Conservation (phyloP, 345 rosid genomes). For the Lepidium aucheri region DNA sequence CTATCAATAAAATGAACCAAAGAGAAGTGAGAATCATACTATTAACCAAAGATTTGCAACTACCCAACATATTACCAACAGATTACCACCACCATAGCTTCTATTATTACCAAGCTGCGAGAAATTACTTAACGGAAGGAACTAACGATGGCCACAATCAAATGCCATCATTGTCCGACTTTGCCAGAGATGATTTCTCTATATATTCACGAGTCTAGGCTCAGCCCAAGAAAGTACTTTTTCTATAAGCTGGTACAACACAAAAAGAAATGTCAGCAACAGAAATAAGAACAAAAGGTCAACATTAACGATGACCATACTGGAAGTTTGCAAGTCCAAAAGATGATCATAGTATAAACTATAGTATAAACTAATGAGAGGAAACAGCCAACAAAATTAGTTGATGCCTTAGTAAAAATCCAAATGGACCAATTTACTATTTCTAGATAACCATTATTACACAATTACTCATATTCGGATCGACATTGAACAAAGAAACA, state of each 20-base stretch:
- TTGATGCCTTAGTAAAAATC: not conserved
- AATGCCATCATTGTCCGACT: too few relatives aligned
- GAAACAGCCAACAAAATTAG: not conserved
- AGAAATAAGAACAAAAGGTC: not conserved
- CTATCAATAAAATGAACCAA: too few relatives aligned
- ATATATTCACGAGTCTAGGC: not conserved
- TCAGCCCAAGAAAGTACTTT: not conserved
- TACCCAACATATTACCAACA: too few relatives aligned
- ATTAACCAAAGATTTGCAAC: too few relatives aligned
- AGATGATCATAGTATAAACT: not conserved
- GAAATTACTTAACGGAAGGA: too few relatives aligned
- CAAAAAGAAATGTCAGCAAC: too few relatives aligned
- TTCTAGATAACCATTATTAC: not conserved
- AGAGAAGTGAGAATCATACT: too few relatives aligned
- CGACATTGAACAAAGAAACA: not conserved
- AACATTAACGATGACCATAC: not conserved
- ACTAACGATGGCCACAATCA: too few relatives aligned
- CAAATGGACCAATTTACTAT: not conserved
- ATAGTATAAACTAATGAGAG: not conserved
- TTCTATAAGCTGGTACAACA: not conserved
- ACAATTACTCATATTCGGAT: not conserved
- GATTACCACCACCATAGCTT: too few relatives aligned
- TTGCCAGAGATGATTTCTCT: too few relatives aligned
- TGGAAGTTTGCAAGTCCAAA: not conserved
- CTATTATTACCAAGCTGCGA: too few relatives aligned